phyloP scores from a whole-genome alignment of 169 alveolate genomes.

The Perkinsus marinus region DNA sequence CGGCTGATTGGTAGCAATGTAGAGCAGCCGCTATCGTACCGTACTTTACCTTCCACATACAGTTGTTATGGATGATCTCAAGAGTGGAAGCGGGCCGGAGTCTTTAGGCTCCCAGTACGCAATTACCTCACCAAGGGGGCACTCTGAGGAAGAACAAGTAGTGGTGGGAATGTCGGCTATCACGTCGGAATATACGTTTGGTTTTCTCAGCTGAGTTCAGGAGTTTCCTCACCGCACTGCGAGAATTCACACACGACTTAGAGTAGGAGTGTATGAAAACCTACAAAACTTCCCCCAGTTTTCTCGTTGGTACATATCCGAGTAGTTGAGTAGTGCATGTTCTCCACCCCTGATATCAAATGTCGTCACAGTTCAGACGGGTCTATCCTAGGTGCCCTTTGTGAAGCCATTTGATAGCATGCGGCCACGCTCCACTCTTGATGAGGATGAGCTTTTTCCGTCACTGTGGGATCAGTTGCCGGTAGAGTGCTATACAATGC shows the following conservation, averaged over 20 bases:
- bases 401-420: not conserved
- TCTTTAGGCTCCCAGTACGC: not conserved
- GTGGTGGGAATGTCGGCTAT: no score
- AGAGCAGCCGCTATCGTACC: not conserved
- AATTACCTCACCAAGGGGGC: not conserved
- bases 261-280: no score
- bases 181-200: no score
- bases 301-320: no score
- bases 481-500: not conserved
- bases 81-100: not conserved
- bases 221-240: no score
- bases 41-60: not conserved
- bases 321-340: not conserved
- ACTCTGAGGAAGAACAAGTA: not conserved
- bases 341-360: no score
- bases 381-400: not conserved
- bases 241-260: no score
- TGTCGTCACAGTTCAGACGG: not conserved
- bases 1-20: not conserved
- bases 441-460: not conserved
- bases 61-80: not conserved
- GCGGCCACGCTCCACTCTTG: not conserved
- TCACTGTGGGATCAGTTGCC: not conserved
- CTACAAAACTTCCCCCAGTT: no score
- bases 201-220: no score